A percentile compares a stretch with the other conserved stretches of the same genome.
Conservation (phyloP, 2,329 filamentous ascomycete genomes). For the Colletotrichum kahawae region DNA sequence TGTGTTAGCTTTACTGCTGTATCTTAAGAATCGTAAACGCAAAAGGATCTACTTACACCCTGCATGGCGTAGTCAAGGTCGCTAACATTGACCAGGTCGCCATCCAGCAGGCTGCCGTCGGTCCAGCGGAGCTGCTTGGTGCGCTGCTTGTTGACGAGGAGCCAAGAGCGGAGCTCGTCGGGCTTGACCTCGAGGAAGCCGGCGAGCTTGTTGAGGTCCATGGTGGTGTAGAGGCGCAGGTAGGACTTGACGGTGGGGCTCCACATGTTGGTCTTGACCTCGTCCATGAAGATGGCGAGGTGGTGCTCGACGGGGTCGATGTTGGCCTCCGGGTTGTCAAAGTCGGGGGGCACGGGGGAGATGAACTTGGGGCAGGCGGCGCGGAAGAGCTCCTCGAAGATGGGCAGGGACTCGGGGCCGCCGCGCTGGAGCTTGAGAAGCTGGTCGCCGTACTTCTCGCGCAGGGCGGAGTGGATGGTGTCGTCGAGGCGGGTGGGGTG, state of each 20-base stretch:
- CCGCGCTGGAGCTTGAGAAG: slow-evolving; percentile 95
- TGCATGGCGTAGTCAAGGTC: slow-evolving; percentile 98
- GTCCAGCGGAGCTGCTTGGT: slow-evolving; percentile 95
- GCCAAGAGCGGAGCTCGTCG: slow-evolving; percentile 92
- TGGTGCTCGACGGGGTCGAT: slow-evolving; percentile 98
- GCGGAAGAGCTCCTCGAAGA: slow-evolving; percentile 98
- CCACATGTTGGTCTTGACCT: slow-evolving; percentile 99
- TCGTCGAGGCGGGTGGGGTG: slow-evolving; percentile 96
- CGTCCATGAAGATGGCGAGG: slow-evolving; percentile 97
- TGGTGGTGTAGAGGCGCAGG: slow-evolving; percentile 98
- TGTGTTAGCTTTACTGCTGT: slow-evolving; percentile 2
- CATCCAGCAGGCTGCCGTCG: slow-evolving; percentile 86
- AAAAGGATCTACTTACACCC: slow-evolving; percentile 64
- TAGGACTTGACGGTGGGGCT: slow-evolving; percentile 98
- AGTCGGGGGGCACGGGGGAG: slow-evolving; percentile 94
- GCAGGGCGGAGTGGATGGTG: slow-evolving; percentile 96
- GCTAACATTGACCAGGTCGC: slow-evolving; percentile 89
- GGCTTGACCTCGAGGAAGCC: slow-evolving; percentile 96
- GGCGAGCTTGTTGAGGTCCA: slow-evolving; percentile 98
- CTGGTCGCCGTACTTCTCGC: slow-evolving; percentile 99
- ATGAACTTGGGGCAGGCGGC: slow-evolving; percentile 99
- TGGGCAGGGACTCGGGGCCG: slow-evolving; percentile 90
- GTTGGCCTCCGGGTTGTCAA: slow-evolving; percentile 95
- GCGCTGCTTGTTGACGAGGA: slow-evolving; percentile 98
- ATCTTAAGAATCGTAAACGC: slow-evolving; percentile 30